These are phyloP conservation scores for Blastobotrys robertii DNA, from an alignment of 805 yeast species.

Conservation along the genomic window DNA sequence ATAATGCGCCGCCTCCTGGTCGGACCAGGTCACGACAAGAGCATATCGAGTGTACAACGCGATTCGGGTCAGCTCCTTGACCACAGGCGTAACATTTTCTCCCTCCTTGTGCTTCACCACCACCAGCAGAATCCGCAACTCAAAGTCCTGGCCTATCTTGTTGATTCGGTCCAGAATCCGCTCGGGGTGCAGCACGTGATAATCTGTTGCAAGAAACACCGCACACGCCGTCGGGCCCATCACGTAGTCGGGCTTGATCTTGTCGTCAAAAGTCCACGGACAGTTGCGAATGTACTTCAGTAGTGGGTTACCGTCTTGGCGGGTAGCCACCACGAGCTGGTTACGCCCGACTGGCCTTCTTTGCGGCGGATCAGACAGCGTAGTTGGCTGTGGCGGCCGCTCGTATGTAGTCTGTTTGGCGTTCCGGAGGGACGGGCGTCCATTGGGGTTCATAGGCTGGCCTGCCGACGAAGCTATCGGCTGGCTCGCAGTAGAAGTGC, in stretches of 20 bases:
- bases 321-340: no score
- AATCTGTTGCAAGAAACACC: slow-evolving; percentile 27
- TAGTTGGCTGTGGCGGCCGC: no score
- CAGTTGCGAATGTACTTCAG: no score
- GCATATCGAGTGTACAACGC: slow-evolving; percentile 25
- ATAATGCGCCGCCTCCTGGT: slow-evolving; percentile 31
- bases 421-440: neutral
- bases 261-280: slow-evolving; percentile 3
- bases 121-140: slow-evolving; percentile 25
- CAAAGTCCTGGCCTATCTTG: slow-evolving; percentile 24
- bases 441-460: slow-evolving; percentile 13
- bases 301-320: no score
- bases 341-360: no score
- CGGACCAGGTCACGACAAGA: slow-evolving; percentile 28
- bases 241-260: slow-evolving; percentile 30
- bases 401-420: no score
- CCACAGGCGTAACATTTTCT: slow-evolving; percentile 30
- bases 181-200: slow-evolving; percentile 32
- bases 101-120: slow-evolving; percentile 15
- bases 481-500: no score
- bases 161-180: slow-evolving; percentile 30
- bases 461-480: slow-evolving; percentile 24
- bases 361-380: no score
- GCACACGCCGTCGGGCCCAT: slow-evolving; percentile 28
- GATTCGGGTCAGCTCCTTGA: slow-evolving; percentile 27